A percentile compares a stretch with the other conserved stretches of the same genome.
Conservation (phyloP, 805 yeast species). For the Nakazawaea wyomingensis region DNA sequence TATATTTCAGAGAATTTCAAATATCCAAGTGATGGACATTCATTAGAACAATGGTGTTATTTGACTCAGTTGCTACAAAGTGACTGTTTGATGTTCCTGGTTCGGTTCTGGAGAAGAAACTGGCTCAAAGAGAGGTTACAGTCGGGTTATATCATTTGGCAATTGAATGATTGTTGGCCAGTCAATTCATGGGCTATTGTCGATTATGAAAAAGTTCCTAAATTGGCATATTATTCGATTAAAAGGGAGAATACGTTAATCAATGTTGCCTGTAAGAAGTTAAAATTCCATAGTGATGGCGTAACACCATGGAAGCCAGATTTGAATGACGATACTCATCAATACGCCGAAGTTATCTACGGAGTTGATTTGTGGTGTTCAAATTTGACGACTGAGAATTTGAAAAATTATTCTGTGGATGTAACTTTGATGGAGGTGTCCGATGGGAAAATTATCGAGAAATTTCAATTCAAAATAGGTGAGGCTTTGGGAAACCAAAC, state of each 20-base stretch:
- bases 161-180: conserved; percentile 51
- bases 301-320: conserved; percentile 10
- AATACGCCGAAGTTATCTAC: conserved; percentile 22
- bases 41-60: conserved; percentile 39
- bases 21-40: conserved; percentile 18
- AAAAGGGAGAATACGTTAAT: conserved; percentile 35
- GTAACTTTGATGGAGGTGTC: conserved; percentile 23
- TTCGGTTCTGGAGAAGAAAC: conserved; percentile 40
- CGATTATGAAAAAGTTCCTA: conserved; percentile 37
- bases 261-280: conserved; percentile 31
- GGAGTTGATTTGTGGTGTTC: conserved; percentile 38
- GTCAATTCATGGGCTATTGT: conserved; percentile 45
- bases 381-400: conserved; percentile 23
- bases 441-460: conserved; percentile 26
- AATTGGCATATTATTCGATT: conserved; percentile 42
- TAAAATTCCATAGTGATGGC: conserved; percentile 14
- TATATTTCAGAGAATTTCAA: conserved; percentile 42
- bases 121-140: conserved; percentile 35
- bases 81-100: conserved; percentile 43
- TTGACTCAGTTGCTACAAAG: conserved; percentile 50
- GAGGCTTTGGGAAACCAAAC: conserved; percentile 20
- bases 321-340: conserved; percentile 21
- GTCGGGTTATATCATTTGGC: conserved; percentile 51
- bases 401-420: conserved; percentile 22
- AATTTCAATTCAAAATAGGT: conserved; percentile 13